phyloP scores from a whole-genome alignment of 75 land plant genomes.

The Ceratopteris richardii region DNA sequence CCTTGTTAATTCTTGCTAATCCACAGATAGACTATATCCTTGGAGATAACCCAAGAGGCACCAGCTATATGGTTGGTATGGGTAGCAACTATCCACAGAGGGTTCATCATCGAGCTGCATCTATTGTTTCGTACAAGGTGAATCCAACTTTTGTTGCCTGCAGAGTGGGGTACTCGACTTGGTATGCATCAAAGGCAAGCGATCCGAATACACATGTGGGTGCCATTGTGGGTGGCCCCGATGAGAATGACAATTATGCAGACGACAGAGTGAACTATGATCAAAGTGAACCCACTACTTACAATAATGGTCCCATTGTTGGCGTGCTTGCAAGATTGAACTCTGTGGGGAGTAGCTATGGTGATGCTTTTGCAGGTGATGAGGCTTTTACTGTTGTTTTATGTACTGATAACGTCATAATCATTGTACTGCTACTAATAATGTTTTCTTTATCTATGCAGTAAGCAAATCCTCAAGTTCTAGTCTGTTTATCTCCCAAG shows the following conservation, averaged over 20 bases:
- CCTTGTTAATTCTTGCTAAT: no score
- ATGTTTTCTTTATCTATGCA: no score
- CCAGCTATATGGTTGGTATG: conserved; percentile 94
- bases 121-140: conserved; percentile 69
- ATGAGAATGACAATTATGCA: conserved; percentile 77
- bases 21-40: conserved; percentile 84
- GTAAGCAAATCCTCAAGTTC: no score
- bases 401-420: no score
- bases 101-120: conserved; percentile 91
- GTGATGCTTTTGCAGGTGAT: no score
- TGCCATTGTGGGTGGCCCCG: conserved; percentile 95
- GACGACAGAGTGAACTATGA: conserved; percentile 81
- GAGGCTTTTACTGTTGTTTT: no score
- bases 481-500: background rate
- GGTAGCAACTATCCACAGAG: conserved; percentile 63
- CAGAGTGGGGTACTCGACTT: conserved; percentile 58
- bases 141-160: conserved; percentile 59
- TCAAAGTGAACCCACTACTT: conserved; percentile 94
- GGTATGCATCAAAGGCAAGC: conserved; percentile 44
- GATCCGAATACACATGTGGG: conserved; percentile 84
- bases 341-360: conserved; percentile 31
- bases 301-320: conserved; percentile 77
- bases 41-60: conserved; percentile 86
- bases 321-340: conserved; percentile 65
- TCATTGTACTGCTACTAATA: no score